These are phyloP conservation scores for Penicillium sp. DNA, from an alignment of 2,329 filamentous ascomycete species.

Conservation along the genomic window DNA sequence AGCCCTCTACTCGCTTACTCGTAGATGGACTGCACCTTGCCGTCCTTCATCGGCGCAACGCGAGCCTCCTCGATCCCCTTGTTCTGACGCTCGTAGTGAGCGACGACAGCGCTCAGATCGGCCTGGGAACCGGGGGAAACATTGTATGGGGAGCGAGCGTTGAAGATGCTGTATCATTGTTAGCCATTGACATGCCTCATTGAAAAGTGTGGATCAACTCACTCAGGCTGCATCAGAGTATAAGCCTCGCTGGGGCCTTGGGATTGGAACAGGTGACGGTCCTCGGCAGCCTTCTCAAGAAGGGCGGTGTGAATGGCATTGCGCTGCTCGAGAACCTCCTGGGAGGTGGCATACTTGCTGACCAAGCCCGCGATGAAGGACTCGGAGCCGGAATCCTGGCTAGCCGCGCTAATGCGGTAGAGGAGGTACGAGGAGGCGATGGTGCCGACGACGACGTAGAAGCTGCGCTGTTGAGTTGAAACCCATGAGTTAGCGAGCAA, in stretches of 20 bases:
- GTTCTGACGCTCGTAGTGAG: slow-evolving; percentile 63
- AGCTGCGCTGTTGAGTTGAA: slow-evolving; percentile 44
- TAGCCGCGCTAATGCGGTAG: slow-evolving; percentile 46
- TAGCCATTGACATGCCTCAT: not conserved
- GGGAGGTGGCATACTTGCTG: slow-evolving; percentile 56
- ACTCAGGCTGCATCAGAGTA: slow-evolving; percentile 66
- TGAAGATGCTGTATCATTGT: slow-evolving; percentile 57
- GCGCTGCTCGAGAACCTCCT: slow-evolving; percentile 56
- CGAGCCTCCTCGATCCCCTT: slow-evolving; percentile 60
- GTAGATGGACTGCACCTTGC: slow-evolving; percentile 48
- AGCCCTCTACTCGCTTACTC: slow-evolving; percentile 35
- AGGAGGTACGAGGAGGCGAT: slow-evolving; percentile 46
- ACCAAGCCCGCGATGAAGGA: slow-evolving; percentile 53
- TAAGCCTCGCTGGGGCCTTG: slow-evolving; percentile 47
- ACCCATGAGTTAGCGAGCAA: slow-evolving; percentile 19
- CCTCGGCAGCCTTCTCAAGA: slow-evolving; percentile 64
- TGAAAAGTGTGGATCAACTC: slow-evolving; percentile 39
- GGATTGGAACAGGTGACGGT: slow-evolving; percentile 62
- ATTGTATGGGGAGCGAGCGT: slow-evolving; percentile 64
- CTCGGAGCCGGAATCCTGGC: slow-evolving; percentile 39
- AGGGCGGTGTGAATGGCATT: slow-evolving; percentile 63
- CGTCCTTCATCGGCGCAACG: slow-evolving; percentile 48
- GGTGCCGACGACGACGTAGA: slow-evolving; percentile 49
- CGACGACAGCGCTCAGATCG: slow-evolving; percentile 62
- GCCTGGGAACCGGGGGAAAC: slow-evolving; percentile 62